A percentile compares a stretch with the other conserved stretches of the same genome.
Evolutionary conservation across 1,284 basidiomycete genomes (phyloP).

Genomic region (Apiotrichum laibachii): DNA sequence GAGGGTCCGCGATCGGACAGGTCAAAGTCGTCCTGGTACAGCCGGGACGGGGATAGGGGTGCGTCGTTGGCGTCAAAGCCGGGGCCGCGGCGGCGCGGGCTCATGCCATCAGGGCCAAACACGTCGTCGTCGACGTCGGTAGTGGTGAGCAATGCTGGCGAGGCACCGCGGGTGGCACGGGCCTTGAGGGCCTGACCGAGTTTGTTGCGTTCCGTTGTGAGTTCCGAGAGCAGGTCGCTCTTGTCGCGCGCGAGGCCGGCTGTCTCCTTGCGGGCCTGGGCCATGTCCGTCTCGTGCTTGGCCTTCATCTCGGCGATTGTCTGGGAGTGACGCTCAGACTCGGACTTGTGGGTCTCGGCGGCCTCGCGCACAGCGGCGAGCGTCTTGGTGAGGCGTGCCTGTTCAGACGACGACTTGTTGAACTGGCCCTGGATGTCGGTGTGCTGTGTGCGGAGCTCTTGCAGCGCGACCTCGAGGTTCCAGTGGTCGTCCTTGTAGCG

Average conservation of each 20-base stretch:
- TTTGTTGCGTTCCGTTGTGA: conserved; percentile 65
- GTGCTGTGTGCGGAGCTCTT: conserved; percentile 76
- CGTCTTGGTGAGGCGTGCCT: conserved; percentile 72
- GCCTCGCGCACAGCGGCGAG: conserved; percentile 72
- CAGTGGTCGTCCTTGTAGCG: conserved; percentile 97
- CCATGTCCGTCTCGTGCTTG: conserved; percentile 88
- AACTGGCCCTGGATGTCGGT: conserved; percentile 64
- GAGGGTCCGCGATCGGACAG: conserved; percentile 64
- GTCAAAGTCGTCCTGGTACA: conserved; percentile 55
- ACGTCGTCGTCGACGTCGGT: conserved; percentile 66
- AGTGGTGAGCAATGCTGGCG: conserved; percentile 54
- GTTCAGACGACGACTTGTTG: conserved; percentile 74
- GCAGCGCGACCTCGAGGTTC: conserved; percentile 91
- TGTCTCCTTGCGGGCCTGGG: conserved; percentile 78
- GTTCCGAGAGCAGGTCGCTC: conserved; percentile 76
- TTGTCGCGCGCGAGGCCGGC: conserved; percentile 88
- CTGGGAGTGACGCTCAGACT: conserved; percentile 70
- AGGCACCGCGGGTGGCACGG: conserved; percentile 34
- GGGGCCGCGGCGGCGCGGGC: conserved; percentile 61
- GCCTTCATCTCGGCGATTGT: conserved; percentile 72
- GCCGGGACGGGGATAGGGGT: conserved; percentile 52
- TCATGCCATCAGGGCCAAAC: conserved; percentile 59
- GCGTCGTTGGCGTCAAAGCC: conserved; percentile 60
- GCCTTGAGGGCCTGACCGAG: conserved; percentile 35
- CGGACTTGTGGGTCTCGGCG: conserved; percentile 79